Conservation (phyloP, 345 rosid species). For the Gossypium thurberi region DNA sequence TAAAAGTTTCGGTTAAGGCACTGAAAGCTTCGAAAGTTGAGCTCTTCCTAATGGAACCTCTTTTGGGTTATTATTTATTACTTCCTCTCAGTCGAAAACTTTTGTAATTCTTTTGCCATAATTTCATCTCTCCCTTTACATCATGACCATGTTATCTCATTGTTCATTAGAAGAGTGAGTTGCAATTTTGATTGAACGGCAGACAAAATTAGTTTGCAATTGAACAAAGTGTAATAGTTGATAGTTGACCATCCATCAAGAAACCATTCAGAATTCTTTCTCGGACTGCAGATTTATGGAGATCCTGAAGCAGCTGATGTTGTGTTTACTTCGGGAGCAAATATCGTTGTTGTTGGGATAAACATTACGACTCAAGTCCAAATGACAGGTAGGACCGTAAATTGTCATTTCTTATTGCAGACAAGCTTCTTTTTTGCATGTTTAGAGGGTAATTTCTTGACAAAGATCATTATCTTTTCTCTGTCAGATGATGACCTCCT, state of each 20-base stretch:
- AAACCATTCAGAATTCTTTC: neutral
- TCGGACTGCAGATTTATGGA: conserved; percentile 58
- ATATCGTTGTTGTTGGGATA: conserved; percentile 76
- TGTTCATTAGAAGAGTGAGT: neutral
- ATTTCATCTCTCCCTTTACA: neutral
- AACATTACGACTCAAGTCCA: conserved; percentile 88
- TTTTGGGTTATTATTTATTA: neutral
- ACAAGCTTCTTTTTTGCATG: neutral
- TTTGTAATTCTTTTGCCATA: neutral
- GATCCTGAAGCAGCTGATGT: conserved; percentile 99
- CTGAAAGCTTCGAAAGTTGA: neutral
- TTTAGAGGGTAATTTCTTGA: conserved; percentile 11
- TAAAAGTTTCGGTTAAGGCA: neutral
- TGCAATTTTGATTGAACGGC: neutral
- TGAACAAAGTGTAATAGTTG: neutral
- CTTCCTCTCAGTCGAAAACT: neutral
- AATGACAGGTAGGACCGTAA: conserved; percentile 49
- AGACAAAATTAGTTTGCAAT: neutral
- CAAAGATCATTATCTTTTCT: neutral
- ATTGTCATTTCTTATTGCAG: neutral
- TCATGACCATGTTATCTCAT: neutral
- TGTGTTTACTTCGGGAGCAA: conserved; percentile 89
- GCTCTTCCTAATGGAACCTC: neutral
- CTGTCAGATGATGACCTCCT: conserved; percentile 59
- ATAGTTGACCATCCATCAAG: neutral